Conservation (phyloP, 169 alveolate genomes). For the Cryptosporidium sp. region DNA sequence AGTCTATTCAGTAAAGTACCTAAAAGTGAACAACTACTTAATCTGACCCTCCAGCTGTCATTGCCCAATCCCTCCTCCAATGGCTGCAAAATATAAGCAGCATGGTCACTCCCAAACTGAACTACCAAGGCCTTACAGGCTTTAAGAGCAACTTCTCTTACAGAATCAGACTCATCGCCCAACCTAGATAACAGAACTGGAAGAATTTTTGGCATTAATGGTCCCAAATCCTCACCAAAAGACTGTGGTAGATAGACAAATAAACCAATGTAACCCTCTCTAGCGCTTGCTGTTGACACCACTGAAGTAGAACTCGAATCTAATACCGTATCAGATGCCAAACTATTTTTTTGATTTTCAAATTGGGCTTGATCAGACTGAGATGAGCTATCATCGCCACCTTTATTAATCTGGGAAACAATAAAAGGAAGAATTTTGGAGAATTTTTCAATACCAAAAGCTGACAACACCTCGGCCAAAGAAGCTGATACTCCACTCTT, state of each 20-base stretch:
- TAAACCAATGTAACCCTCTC: constrained; percentile 84
- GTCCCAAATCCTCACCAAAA: constrained; percentile 76
- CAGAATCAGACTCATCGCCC: constrained; percentile 78
- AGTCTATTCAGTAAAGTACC: constrained; percentile 80
- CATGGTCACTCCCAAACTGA: constrained; percentile 82
- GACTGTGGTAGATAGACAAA: constrained; percentile 82
- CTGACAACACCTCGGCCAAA: constrained; percentile 57
- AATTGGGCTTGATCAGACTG: neutral
- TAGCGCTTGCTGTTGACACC: neutral
- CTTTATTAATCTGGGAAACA: constrained; percentile 6
- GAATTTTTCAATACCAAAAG: constrained; percentile 68
- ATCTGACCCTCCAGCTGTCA: constrained; percentile 80
- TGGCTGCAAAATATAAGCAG: constrained; percentile 81
- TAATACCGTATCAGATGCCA: neutral
- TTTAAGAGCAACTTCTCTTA: constrained; percentile 81
- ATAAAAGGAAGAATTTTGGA: constrained; percentile 64
- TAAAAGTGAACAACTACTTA: constrained; percentile 79
- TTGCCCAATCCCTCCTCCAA: constrained; percentile 79
- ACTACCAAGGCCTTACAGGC: constrained; percentile 79
- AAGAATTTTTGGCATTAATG: constrained; percentile 77
- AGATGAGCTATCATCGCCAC: neutral
- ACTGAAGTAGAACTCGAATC: neutral
- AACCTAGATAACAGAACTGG: constrained; percentile 78
- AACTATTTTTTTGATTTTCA: neutral
- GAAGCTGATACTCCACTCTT: constrained; percentile 72